Evolutionary conservation across 2,329 filamentous ascomycete species (phyloP), one percentile per base, ranked within the genome.

Genomic region (Colletotrichum sp.): DNA sequence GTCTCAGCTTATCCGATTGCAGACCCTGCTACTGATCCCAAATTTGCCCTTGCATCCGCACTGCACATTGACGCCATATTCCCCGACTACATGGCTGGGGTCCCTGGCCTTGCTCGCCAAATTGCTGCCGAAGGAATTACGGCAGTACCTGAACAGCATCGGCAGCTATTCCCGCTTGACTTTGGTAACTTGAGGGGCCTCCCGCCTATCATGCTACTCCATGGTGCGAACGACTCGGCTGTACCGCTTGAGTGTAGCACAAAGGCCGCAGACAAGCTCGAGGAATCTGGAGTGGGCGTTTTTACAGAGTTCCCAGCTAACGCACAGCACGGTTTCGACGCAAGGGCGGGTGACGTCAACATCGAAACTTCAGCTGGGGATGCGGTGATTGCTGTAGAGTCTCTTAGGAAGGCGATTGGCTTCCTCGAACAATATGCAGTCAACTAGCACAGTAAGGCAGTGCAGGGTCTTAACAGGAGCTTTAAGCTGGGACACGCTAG

Each of bases 51-150:
- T 12, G 32, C 73, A 25, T 32, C 52, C 12, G 74, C 74, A 30
- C 36, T 76, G 30, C 74, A 76, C 30, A 39, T 68, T 18, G 74
- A 76, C n/a, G 74, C 74, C 48, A 36, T 76, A 28, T 64, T 76
- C 30, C 70, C 61, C 2, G 74, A 76, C 70, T 76, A 76, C 36
- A 74, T 76, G 74, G 73, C 70, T 8, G 74, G 74, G 3, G 9
- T 76, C 28, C 27, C 39, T 6, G 74, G 74, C 0, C 56, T 76
- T n/a, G 70, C 48, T 8, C 48, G 22, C 9, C n/a, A n/a, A 55
- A 15, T 55, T 25, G 48, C 48, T 22, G 18, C 48, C 22, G 18
- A 25, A n/a, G 48, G 48, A n/a, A 25, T 55, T 55, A 25, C 18
- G 13, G 48, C 48, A n/a, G 22, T 55, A 16, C 18, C 48, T 25